Evolutionary conservation across 148 eudicot genomes (phyloP).

Genomic region (Camellia lanceoleosa): DNA sequence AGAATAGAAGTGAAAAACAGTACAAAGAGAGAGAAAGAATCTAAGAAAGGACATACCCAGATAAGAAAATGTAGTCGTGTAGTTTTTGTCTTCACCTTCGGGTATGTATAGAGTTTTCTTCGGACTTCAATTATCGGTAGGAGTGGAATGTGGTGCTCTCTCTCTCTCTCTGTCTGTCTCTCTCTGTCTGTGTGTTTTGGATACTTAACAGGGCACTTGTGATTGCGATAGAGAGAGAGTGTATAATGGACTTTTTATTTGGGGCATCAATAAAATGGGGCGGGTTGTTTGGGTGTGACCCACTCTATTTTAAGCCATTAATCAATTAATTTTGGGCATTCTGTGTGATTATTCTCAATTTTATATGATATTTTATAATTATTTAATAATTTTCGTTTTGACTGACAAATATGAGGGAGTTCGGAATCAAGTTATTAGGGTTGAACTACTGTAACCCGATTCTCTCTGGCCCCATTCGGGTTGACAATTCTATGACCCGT

Average conservation of each 20-base stretch:
- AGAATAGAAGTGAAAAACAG: background rate
- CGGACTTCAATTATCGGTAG: conserved; percentile 1
- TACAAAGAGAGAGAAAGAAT: background rate
- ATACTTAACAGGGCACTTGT: background rate
- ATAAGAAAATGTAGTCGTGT: background rate
- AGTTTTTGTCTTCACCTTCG: background rate
- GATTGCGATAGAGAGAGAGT: no score
- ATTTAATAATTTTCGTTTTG: no score
- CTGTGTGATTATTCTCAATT: no score
- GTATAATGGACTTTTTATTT: no score
- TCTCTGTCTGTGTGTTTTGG: no score
- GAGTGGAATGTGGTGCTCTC: background rate
- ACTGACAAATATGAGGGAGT: background rate
- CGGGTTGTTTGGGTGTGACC: background rate
- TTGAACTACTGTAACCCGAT: no score
- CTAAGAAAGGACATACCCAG: background rate
- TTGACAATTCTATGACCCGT: background rate
- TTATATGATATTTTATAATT: no score
- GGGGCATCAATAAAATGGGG: background rate
- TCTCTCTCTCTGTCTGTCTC: background rate
- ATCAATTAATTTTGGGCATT: no score
- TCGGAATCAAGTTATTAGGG: background rate
- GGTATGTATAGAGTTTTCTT: background rate
- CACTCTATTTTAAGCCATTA: no score
- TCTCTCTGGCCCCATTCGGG: background rate